These are phyloP conservation scores for Alternaria ventricosa DNA, from an alignment of 2,329 filamentous ascomycete genomes.

Conservation along the genomic window DNA sequence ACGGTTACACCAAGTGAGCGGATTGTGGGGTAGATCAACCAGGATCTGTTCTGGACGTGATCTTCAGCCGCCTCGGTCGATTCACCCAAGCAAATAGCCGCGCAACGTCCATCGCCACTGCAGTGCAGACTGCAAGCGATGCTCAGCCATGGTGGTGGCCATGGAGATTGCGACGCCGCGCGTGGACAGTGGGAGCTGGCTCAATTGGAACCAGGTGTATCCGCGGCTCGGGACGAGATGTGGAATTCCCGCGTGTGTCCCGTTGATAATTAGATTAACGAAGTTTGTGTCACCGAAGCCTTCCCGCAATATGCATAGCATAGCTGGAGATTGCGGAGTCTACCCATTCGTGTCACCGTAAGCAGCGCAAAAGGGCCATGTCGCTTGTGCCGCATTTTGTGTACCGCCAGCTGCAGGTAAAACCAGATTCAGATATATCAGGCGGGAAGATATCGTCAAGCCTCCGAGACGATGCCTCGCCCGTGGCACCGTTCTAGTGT, in stretches of 20 bases:
- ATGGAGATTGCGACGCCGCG: slow-evolving; percentile 14
- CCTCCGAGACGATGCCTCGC: slow-evolving; percentile 17
- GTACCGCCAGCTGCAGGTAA: slow-evolving; percentile 29
- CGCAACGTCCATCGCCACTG: slow-evolving; percentile 16
- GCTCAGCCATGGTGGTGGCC: slow-evolving; percentile 13
- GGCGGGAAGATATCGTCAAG: slow-evolving; percentile 27
- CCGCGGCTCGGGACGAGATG: slow-evolving; percentile 44
- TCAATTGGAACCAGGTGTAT: slow-evolving; percentile 33
- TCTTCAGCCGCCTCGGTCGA: slow-evolving; percentile 27
- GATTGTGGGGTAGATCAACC: slow-evolving; percentile 34
- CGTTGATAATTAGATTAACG: slow-evolving; percentile 42
- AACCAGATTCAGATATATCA: slow-evolving; percentile 28
- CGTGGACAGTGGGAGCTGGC: slow-evolving; percentile 27
- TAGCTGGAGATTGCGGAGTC: slow-evolving; percentile 26
- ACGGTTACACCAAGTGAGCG: slow-evolving; percentile 28
- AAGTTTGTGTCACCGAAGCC: slow-evolving; percentile 35
- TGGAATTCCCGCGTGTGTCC: slow-evolving; percentile 34
- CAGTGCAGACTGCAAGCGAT: slow-evolving; percentile 16
- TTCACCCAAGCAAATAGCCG: slow-evolving; percentile 30
- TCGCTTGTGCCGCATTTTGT: slow-evolving; percentile 22
- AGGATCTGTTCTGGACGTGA: slow-evolving; percentile 15
- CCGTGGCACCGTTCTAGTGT: slow-evolving; percentile 25
- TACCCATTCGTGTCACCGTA: slow-evolving; percentile 23
- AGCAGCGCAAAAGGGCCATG: slow-evolving; percentile 11
- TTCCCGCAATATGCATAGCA: slow-evolving; percentile 32